These are phyloP conservation scores for Huntiella decipiens DNA, from an alignment of 2,329 filamentous ascomycete species.

Conservation along the genomic window DNA sequence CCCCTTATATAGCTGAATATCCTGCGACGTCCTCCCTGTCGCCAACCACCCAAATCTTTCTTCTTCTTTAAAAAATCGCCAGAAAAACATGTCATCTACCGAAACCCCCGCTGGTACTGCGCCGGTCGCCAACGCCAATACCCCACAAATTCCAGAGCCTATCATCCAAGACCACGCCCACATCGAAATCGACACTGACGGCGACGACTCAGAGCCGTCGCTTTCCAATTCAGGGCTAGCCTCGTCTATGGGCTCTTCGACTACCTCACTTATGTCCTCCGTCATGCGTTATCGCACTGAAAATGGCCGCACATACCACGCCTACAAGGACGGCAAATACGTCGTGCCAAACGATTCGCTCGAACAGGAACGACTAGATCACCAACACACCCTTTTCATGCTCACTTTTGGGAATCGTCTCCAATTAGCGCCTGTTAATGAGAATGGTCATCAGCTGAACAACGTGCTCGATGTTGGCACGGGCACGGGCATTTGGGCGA, in stretches of 20 bases:
- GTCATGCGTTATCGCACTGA: slow-evolving; percentile 15
- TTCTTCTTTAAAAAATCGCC: no score
- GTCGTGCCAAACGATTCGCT: slow-evolving; percentile 15
- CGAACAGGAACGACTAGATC: slow-evolving; percentile 16
- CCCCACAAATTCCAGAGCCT: neutral
- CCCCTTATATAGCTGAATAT: no score
- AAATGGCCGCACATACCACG: slow-evolving; percentile 17
- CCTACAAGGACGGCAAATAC: slow-evolving; percentile 17
- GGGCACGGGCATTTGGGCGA: slow-evolving; percentile 18
- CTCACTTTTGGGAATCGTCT: slow-evolving; percentile 15
- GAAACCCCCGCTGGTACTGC: neutral
- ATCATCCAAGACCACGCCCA: neutral
- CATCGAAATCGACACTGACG: slow-evolving; percentile 3
- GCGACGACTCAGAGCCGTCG: neutral
- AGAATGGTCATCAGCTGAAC: slow-evolving; percentile 10
- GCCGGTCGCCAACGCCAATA: neutral
- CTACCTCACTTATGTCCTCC: slow-evolving; percentile 13
- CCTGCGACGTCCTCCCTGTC: no score
- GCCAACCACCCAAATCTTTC: no score
- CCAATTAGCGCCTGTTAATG: slow-evolving; percentile 12
- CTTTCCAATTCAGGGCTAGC: slow-evolving; percentile 5
- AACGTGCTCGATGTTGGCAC: slow-evolving; percentile 18
- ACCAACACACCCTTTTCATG: slow-evolving; percentile 16
- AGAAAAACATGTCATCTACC: neutral
- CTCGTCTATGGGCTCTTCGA: slow-evolving; percentile 9